Base-by-base conservation (phyloP, 768 basidiomycete species). In the Steccherinum ochraceum region DNA sequence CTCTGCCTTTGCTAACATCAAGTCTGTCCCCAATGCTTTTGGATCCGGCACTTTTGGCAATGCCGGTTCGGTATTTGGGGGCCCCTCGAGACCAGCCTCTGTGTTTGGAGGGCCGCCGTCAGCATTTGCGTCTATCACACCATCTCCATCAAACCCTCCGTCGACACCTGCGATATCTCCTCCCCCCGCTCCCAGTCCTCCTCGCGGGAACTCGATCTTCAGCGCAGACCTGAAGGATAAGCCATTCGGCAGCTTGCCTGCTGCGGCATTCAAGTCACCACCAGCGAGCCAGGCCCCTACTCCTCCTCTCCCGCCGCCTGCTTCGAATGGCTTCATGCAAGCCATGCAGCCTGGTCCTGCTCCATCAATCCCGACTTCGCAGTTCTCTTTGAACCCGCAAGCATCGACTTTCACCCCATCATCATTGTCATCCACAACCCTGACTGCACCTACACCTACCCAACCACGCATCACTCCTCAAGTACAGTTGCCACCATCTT, bases 11-110 rank as follows among this genome's bases (percentile, higher is more conserved):
- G 43, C 48, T 3, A 62, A 61, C 46, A 49, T 73, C 5, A 57
- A 62, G 11, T 56, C 69, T 0, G 54, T 59, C 3, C 64, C 67
- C 1, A 75, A 68, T 27, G 62, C 52, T 2, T 61, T 61, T 19
- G 55, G 56, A 4, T 47, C 44, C 3, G 44, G 7, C 30, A 35
- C 30, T 16, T 35, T 35, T 35, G 30, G 30, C 16, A 7, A 7
- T 35, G 16, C 30, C 16, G 30, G 7, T 16, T 35, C 30, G 30
- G 30, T 16, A 35, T 35, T 35, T 16, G 30, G 30, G 7, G 30
- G 30, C 7, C 16, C 30, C 16, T 7, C 30, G 7, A 35, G 7
- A 16, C 30, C 57, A 26, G 46, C 52, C 0, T 61, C 62, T 5
- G 54, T 55, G 3, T 63, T 60, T 27, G 57, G 56, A 21, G 24